A percentile compares a stretch with the other conserved stretches of the same genome.
phyloP scores from a whole-genome alignment of 1,139 yeast genomes.

The Wickerhamiella infanticola region DNA sequence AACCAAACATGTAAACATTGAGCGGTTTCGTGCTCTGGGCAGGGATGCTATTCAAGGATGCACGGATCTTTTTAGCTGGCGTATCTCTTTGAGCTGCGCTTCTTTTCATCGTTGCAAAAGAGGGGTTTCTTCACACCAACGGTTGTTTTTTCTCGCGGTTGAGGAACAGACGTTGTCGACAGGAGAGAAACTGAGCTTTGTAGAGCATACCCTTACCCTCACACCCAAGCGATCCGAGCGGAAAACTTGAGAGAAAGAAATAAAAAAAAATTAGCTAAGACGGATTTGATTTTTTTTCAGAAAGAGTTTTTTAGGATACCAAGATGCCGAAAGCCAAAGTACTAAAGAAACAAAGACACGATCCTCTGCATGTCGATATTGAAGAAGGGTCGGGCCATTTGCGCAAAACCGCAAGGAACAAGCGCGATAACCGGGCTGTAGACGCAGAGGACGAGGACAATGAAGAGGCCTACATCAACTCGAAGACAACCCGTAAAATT shows the following conservation, averaged over 20 bases:
- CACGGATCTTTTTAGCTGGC: slow-evolving; percentile 11
- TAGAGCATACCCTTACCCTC: not conserved
- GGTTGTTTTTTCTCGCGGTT: not conserved
- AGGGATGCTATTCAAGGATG: slow-evolving; percentile 9
- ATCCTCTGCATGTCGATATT: slow-evolving; percentile 65
- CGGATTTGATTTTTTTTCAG: not conserved
- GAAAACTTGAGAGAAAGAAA: not conserved
- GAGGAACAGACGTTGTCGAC: not conserved
- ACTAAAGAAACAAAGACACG: slow-evolving; percentile 35
- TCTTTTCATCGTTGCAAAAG: slow-evolving; percentile 8
- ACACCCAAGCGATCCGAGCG: not conserved
- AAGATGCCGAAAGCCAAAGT: slow-evolving; percentile 21
- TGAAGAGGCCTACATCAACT: slow-evolving; percentile 57
- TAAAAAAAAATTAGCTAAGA: not conserved
- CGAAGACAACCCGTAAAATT: slow-evolving; percentile 70
- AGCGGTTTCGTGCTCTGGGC: slow-evolving; percentile 27
- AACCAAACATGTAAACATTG: slow-evolving; percentile 85
- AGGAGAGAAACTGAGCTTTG: not conserved
- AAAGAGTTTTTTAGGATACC: not conserved
- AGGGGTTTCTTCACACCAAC: not conserved
- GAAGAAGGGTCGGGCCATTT: slow-evolving; percentile 58
- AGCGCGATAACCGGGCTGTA: slow-evolving; percentile 15
- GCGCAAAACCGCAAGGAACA: slow-evolving; percentile 26
- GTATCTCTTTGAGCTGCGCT: slow-evolving; percentile 7
- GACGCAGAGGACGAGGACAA: slow-evolving; percentile 28